Conservation (phyloP, 1,139 yeast genomes). For the Taiozyma sp. region DNA sequence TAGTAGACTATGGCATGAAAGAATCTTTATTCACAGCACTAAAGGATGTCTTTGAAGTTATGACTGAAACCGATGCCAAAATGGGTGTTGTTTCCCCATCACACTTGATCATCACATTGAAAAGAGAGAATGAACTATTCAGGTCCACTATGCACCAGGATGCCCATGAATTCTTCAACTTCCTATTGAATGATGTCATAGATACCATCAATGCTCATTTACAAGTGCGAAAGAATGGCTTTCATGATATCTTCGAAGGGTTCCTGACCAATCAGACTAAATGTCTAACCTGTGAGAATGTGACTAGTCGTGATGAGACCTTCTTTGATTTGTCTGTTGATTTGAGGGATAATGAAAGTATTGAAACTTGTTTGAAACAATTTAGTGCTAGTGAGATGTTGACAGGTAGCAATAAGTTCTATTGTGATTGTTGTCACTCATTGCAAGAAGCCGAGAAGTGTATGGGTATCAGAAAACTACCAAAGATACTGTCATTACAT, state of each 20-base stretch:
- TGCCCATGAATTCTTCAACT: constrained; percentile 94
- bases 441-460: constrained; percentile 93
- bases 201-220: constrained; percentile 44
- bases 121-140: constrained; percentile 77
- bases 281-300: constrained; percentile 86
- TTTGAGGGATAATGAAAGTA: constrained; percentile 54
- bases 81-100: constrained; percentile 85
- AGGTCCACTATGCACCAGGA: constrained; percentile 95
- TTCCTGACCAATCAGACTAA: constrained; percentile 79
- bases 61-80: constrained; percentile 62
- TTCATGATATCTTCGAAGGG: constrained; percentile 80
- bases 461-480: constrained; percentile 75
- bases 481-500: constrained; percentile 76
- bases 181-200: constrained; percentile 72
- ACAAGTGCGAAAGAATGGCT: constrained; percentile 37
- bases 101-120: constrained; percentile 65
- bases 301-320: constrained; percentile 77
- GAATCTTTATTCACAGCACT: constrained; percentile 64
- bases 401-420: constrained; percentile 83
- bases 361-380: constrained; percentile 69
- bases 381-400: constrained; percentile 84
- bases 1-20: constrained; percentile 41
- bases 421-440: constrained; percentile 86
- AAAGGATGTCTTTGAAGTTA: constrained; percentile 80
- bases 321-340: constrained; percentile 86